Percentiles rank a stretch among this genome's conserved stretches.
Evolutionary conservation across 1,139 yeast genomes (phyloP).

Genomic region (Saccharomyces hybrid): DNA sequence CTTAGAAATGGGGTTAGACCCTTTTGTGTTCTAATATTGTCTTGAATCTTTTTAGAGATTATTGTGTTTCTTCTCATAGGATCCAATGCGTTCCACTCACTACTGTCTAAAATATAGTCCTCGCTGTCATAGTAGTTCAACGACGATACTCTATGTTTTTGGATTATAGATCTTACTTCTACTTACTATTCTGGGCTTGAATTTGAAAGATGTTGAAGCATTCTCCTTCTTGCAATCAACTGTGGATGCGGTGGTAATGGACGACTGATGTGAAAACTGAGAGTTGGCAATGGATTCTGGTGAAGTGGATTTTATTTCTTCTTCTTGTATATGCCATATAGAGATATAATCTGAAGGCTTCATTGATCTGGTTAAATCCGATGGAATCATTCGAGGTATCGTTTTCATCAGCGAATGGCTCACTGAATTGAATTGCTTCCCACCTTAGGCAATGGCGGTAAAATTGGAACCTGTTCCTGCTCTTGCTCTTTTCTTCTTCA

Average conservation of each 20-base stretch:
- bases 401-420: constrained; percentile 20
- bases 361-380: constrained; percentile 40
- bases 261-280: constrained; percentile 20
- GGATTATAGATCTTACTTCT: constrained; percentile 13
- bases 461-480: constrained; percentile 2
- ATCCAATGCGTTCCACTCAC: constrained; percentile 16
- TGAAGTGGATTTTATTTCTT: constrained; percentile 21
- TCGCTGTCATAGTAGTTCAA: constrained; percentile 6
- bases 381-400: constrained; percentile 39
- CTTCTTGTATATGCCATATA: constrained; percentile 35
- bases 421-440: constrained; percentile 23
- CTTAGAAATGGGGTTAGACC: not conserved
- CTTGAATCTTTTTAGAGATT: constrained; percentile 19
- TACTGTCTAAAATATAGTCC: constrained; percentile 7
- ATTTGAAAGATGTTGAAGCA: constrained; percentile 8
- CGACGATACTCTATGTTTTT: not conserved
- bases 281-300: constrained; percentile 28
- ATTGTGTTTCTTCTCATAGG: constrained; percentile 21
- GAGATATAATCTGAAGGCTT: constrained; percentile 28
- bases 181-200: constrained; percentile 16
- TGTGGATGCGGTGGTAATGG: constrained; percentile 12
- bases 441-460: constrained; percentile 17
- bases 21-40: constrained; percentile 8
- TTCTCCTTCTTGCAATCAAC: constrained; percentile 3
- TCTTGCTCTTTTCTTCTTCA: not conserved